Evolutionary conservation across 345 rosid species (phyloP), one percentile per base, ranked within the genome.

Genomic region (Trapa incisa): DNA sequence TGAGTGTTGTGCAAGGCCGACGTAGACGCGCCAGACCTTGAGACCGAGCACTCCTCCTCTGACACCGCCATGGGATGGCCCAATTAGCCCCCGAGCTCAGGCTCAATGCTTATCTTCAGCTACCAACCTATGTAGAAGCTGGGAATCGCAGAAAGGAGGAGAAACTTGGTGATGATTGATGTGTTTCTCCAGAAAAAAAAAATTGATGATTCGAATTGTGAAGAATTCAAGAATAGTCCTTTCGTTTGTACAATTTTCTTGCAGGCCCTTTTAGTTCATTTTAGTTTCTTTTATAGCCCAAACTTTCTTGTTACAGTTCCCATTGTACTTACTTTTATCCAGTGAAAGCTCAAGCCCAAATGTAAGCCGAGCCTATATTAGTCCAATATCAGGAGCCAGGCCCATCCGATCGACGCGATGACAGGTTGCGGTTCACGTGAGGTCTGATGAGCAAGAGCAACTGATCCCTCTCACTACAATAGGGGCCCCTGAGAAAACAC

Each of bases 11-110:
- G n/a, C 41, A 89, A 64, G 6, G 85, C 64, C n/a, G 96, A 81
- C 17, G 96, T 70, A 1, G 86, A 72, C 15, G 97, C 79, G 75
- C 85, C 80, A 66, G 89, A 77, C 73, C 91, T 89, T 14, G 85
- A 83, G 64, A 82, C 80, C 35, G 96, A 87, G 68, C 89, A 87
- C 80, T 89, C 97, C 73, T 94, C 99, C 87, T 89, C 96, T 37
- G 97, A 78, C 67, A 92, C 95, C 72, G 96, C 99, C 97, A 94
- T 89, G 64, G 56, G 41, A 50, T 65, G 56, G 35, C 41, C 45
- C 66, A 2, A 29, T 56, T 37, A 65, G 45, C 67, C 67, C 9
- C 52, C 67, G 47, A 38, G 43, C 70, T 77, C 75, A 78, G 75
- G 67, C 50, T 10, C 52, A 17, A 33, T 9, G 37, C 36, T 65